These are phyloP conservation scores for Fraxinus ornus DNA, from an alignment of 305 asterid species.

Conservation along the genomic window DNA sequence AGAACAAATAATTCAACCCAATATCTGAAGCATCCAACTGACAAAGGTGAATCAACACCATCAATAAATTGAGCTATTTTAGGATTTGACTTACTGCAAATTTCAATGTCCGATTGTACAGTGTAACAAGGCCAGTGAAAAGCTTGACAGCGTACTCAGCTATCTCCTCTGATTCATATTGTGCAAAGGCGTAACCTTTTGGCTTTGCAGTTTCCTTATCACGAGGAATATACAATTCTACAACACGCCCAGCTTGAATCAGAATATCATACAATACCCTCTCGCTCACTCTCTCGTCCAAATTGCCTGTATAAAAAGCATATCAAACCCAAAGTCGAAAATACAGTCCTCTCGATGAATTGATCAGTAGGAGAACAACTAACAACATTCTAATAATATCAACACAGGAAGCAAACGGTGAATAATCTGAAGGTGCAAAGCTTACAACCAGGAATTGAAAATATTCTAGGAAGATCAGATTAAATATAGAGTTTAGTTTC, in stretches of 20 bases:
- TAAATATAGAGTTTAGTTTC: not conserved
- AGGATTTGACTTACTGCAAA: constrained; percentile 53
- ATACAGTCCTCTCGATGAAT: not conserved
- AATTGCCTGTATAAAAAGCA: constrained; percentile 51
- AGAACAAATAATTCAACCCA: not conserved
- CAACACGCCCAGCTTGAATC: constrained; percentile 87
- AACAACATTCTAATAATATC: not conserved
- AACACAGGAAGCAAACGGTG: not conserved
- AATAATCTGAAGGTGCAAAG: not conserved
- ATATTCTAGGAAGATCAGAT: not conserved
- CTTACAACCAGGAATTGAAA: not conserved
- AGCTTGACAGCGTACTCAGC: constrained; percentile 94
- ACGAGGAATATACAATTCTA: constrained; percentile 75
- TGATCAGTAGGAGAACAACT: not conserved
- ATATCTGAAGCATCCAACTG: not conserved
- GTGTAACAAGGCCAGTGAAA: constrained; percentile 80
- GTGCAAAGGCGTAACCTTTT: constrained; percentile 87
- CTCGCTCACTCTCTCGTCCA: constrained; percentile 80
- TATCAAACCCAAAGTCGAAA: not conserved
- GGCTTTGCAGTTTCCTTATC: constrained; percentile 81
- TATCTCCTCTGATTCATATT: constrained; percentile 77
- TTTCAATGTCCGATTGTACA: constrained; percentile 68
- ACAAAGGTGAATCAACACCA: not conserved
- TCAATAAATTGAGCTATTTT: not conserved
- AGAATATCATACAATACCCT: constrained; percentile 92